Conservation (phyloP, 2,329 filamentous ascomycete genomes). For the Hypoxylon rubiginosum region DNA sequence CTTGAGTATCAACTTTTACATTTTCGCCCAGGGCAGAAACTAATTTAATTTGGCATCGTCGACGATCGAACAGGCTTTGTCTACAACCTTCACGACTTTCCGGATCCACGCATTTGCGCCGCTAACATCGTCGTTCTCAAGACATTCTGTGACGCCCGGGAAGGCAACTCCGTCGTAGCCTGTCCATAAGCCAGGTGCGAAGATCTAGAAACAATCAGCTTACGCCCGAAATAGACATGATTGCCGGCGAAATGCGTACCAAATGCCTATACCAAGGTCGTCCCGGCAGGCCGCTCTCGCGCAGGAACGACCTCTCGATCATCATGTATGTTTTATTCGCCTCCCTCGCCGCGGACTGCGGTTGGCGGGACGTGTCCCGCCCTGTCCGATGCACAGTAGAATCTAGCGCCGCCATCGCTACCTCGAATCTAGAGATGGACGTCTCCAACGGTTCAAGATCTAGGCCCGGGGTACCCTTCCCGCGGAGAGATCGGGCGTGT, state of each 20-base stretch:
- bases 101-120: constrained; percentile 23
- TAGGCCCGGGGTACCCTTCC: constrained; percentile 7
- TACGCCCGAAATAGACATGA: neutral
- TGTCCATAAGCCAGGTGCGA: constrained; percentile 33
- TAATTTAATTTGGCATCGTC: neutral
- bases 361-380: constrained; percentile 4
- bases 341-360: neutral
- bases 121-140: constrained; percentile 28
- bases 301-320: constrained; percentile 26
- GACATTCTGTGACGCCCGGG: constrained; percentile 22
- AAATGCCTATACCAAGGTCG: constrained; percentile 34
- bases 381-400: constrained; percentile 3
- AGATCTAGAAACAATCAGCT: constrained; percentile 14
- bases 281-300: constrained; percentile 14
- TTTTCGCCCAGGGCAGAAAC: too few relatives aligned
- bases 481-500: constrained; percentile 17
- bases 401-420: constrained; percentile 17
- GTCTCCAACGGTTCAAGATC: constrained; percentile 8
- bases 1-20: too few relatives aligned
- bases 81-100: constrained; percentile 9
- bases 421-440: constrained; percentile 19
- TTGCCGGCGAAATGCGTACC: neutral
- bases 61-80: constrained; percentile 6
- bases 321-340: constrained; percentile 22
- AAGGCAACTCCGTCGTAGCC: constrained; percentile 35